These are phyloP conservation scores for Quillaja saponaria DNA, from an alignment of 306 rosid species.

Conservation along the genomic window DNA sequence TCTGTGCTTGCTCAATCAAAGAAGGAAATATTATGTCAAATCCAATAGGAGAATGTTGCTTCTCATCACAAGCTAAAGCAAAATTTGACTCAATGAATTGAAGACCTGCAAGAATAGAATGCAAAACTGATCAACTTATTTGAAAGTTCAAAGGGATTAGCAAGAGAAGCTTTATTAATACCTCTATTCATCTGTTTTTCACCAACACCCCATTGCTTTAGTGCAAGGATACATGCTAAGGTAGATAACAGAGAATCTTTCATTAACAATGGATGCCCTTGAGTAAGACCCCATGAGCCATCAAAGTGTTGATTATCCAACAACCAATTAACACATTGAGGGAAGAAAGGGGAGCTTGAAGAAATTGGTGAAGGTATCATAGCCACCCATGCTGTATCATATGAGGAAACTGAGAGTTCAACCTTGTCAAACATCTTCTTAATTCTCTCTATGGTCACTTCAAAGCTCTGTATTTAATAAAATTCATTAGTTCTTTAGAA, in stretches of 20 bases:
- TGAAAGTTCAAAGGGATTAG: neutral
- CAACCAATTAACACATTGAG: constrained; percentile 73
- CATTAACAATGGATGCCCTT: constrained; percentile 45
- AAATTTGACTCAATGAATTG: constrained; percentile 66
- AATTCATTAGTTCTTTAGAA: neutral
- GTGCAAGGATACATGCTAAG: constrained; percentile 66
- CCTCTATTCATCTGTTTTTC: constrained; percentile 65
- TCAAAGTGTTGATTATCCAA: constrained; percentile 70
- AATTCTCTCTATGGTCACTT: constrained; percentile 58
- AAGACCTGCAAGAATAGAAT: constrained; percentile 56
- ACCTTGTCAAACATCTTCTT: constrained; percentile 63
- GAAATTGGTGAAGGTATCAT: constrained; percentile 71
- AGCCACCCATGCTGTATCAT: constrained; percentile 96
- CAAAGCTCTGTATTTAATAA: constrained; percentile 46
- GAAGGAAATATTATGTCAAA: constrained; percentile 69
- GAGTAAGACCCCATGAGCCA: constrained; percentile 79
- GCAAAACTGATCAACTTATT: neutral
- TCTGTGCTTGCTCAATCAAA: constrained; percentile 56
- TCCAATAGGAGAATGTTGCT: constrained; percentile 70
- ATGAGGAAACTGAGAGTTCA: constrained; percentile 72
- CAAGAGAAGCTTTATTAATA: constrained; percentile 18
- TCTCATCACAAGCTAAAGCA: constrained; percentile 59
- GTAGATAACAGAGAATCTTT: constrained; percentile 78
- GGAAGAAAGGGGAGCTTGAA: constrained; percentile 57
- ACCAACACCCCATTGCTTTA: constrained; percentile 69